These are phyloP conservation scores for Lippia alba DNA, from an alignment of 305 asterid genomes.

Conservation along the genomic window DNA sequence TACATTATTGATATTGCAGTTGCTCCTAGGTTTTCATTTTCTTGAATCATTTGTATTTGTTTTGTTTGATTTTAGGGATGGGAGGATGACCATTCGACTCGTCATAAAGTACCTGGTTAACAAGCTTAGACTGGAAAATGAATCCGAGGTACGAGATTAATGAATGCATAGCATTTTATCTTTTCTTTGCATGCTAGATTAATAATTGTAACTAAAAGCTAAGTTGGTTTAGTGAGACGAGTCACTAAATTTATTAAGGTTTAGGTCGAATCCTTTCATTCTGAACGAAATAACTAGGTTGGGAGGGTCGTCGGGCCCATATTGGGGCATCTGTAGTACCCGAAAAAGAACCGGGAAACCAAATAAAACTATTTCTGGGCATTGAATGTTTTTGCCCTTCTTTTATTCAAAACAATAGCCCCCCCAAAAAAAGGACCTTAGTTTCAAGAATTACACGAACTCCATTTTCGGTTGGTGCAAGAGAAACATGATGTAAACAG, in stretches of 20 bases:
- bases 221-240: no score
- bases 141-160: conserved; percentile 81
- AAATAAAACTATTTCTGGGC: no score
- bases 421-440: background rate
- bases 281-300: no score
- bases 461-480: conserved; percentile 44
- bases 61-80: conserved; percentile 59
- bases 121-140: conserved; percentile 81
- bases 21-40: background rate
- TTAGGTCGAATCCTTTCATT: no score
- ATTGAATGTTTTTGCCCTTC: no score
- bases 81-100: conserved; percentile 79
- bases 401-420: no score
- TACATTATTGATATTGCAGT: background rate
- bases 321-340: no score
- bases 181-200: background rate
- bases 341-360: no score
- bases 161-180: background rate
- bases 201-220: no score
- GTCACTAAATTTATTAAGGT: no score
- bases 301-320: no score
- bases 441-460: background rate
- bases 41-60: background rate
- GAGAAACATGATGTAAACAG: conserved; percentile 59
- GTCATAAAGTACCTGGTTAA: conserved; percentile 85